Base-by-base conservation (phyloP, 2,329 filamentous ascomycete species). In the Beauveria sp. region DNA sequence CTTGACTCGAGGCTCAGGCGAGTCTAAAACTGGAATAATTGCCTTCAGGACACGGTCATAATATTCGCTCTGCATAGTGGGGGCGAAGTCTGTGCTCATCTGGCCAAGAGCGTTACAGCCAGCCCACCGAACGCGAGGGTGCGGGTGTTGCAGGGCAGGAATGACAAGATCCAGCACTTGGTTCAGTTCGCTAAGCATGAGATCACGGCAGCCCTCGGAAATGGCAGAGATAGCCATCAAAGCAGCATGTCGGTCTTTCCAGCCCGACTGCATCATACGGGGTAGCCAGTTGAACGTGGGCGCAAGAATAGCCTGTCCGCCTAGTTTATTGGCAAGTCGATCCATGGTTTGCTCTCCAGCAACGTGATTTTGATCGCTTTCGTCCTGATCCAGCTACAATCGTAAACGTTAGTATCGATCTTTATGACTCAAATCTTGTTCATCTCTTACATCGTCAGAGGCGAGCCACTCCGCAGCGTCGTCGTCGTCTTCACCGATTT, bases 211-310 rank as follows among this genome's bases (percentile, higher is more conserved):
- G 43, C 95, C 95, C 75, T 99, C 95, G 0, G 95, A 98, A 66
- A 99, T 99, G 66, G 95, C 95, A 3, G 93, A 98, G 64, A 99
- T 97, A 26, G 95, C 95, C 95, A 99, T 99, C 58, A 99, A 84
- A 52, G 95, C 95, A 38, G 95, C 95, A 74, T 99, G 95, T 65
- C 93, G 87, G 74, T 99, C 95, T 70, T 91, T 87, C 95, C 95
- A 99, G 68, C 90, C 88, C 1, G 95, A 98, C 60, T 88, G 91
- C 87, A 98, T 96, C 95, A 99, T 99, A 65, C 92, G 85, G 10
- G 95, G 95, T 45, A 99, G 86, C 95, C 95, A 99, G 73, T 89
- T 89, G 77, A 98, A 99, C 0, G 93, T 98, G 1, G 93, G 93
- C 34, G 90, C 90, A 22, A 99, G 80, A 62, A 99, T 89, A n/a